Percentiles rank a stretch among this genome's conserved stretches.
phyloP scores from a whole-genome alignment of 768 basidiomycete genomes.

The Tricholoma flavovirens region DNA sequence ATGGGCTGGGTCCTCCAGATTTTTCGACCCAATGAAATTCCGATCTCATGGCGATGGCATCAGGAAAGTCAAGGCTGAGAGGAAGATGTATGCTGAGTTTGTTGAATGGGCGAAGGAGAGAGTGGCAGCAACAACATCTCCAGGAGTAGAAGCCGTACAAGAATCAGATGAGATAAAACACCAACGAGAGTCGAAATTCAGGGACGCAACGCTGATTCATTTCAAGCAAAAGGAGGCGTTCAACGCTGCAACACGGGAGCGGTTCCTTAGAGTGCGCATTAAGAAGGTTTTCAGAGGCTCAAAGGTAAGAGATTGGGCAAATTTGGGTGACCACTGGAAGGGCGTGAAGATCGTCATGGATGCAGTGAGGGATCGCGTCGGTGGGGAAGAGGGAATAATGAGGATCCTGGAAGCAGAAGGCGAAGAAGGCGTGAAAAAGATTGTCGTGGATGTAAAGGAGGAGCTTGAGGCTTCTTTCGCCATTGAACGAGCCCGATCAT shows the following conservation, averaged over 20 bases:
- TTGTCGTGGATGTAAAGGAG: conserved; percentile 34
- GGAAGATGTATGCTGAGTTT: conserved; percentile 59
- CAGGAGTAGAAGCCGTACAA: conserved; percentile 7
- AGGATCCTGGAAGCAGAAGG: conserved; percentile 31
- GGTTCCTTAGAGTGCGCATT: conserved; percentile 24
- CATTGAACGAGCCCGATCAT: not conserved
- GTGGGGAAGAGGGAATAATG: conserved; percentile 41
- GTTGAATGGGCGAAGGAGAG: conserved; percentile 39
- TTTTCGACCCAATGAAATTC: conserved; percentile 42
- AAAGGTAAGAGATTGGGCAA: conserved; percentile 50
- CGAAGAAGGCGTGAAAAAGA: conserved; percentile 31
- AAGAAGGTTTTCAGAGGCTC: conserved; percentile 46
- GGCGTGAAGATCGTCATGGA: conserved; percentile 42
- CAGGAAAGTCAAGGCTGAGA: conserved; percentile 38
- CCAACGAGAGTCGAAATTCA: conserved; percentile 16
- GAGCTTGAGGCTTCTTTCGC: conserved; percentile 17
- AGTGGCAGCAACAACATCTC: conserved; percentile 3
- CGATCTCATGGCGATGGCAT: conserved; percentile 29
- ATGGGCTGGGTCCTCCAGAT: conserved; percentile 51
- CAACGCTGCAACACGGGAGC: conserved; percentile 29
- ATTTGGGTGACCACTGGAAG: conserved; percentile 37
- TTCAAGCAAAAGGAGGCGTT: conserved; percentile 49
- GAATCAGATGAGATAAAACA: conserved; percentile 16
- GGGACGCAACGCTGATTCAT: conserved; percentile 42
- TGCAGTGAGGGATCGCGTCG: conserved; percentile 39